These are phyloP conservation scores for Stephanodiscus triporus DNA, from an alignment of 108 stramenopile genomes.

Conservation along the genomic window DNA sequence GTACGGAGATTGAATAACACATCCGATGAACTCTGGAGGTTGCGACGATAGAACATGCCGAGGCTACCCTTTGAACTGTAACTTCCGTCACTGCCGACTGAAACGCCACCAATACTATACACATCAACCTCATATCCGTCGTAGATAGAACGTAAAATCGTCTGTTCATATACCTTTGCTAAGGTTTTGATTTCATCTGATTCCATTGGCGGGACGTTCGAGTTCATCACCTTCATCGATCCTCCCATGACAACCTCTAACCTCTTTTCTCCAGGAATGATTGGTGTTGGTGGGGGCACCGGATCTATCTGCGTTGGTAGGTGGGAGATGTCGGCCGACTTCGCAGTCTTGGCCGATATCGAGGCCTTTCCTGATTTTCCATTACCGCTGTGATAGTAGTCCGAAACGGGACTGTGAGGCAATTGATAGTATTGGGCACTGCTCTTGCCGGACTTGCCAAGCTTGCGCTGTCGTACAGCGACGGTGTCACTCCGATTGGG, in stretches of 20 bases:
- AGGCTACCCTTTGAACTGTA: neutral
- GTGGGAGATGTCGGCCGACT: neutral
- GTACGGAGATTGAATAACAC: constrained; percentile 23
- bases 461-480: neutral
- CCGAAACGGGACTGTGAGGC: neutral
- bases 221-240: constrained; percentile 12
- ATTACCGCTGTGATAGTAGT: neutral
- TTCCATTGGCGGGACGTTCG: constrained; percentile 3
- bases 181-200: constrained; percentile 14
- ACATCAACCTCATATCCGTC: constrained; percentile 23
- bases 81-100: constrained; percentile 14
- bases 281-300: no score
- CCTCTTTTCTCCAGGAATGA: neutral
- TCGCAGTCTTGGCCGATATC: neutral
- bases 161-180: constrained; percentile 23
- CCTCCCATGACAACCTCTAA: constrained; percentile 43
- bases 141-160: constrained; percentile 22
- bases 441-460: constrained; percentile 12
- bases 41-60: constrained; percentile 15
- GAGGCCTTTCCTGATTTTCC: constrained; percentile 27
- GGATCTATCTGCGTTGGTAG: neutral
- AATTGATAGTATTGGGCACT: neutral
- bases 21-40: constrained; percentile 21
- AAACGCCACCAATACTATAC: constrained; percentile 27
- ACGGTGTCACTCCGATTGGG: neutral